phyloP scores from a whole-genome alignment of 768 basidiomycete genomes.

The Fomitopsis pulvina region DNA sequence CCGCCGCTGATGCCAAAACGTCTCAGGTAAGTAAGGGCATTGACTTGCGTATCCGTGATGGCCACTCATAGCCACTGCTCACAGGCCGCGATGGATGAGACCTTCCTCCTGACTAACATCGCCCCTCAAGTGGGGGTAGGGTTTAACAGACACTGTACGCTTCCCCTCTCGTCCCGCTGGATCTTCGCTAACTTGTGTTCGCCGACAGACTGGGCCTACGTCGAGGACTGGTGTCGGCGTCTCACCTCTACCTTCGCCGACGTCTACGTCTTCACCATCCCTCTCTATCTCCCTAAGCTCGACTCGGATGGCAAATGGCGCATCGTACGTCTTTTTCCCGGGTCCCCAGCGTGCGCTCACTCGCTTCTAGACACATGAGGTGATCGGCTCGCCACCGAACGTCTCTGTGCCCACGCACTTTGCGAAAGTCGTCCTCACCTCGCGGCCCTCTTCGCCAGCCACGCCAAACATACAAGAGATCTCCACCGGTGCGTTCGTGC shows the following conservation, averaged over 20 bases:
- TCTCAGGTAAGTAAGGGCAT: conserved; percentile 57
- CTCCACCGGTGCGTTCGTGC: conserved; percentile 88
- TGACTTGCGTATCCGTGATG: background rate
- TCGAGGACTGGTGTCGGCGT: conserved; percentile 92
- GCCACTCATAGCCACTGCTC: background rate
- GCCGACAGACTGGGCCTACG: conserved; percentile 84
- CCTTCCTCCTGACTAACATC: conserved; percentile 91
- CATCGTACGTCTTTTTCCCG: conserved; percentile 54
- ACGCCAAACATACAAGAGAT: conserved; percentile 69
- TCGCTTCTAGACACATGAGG: conserved; percentile 95
- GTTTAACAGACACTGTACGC: conserved; percentile 93
- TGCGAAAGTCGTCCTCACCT: conserved; percentile 87
- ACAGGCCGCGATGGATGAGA: conserved; percentile 92
- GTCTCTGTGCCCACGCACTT: conserved; percentile 96
- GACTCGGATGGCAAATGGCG: conserved; percentile 92
- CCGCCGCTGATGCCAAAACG: conserved; percentile 90
- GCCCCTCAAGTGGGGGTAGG: conserved; percentile 97
- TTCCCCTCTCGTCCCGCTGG: background rate
- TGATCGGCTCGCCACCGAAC: conserved; percentile 89
- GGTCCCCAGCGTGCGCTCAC: too few relatives aligned
- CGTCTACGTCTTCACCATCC: conserved; percentile 96
- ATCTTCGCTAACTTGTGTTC: background rate
- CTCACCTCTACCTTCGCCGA: conserved; percentile 85
- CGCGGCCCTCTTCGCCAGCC: conserved; percentile 66
- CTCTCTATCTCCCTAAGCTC: conserved; percentile 86